Conservation (phyloP, 148 eudicot genomes). For the Camellia granthamiana region DNA sequence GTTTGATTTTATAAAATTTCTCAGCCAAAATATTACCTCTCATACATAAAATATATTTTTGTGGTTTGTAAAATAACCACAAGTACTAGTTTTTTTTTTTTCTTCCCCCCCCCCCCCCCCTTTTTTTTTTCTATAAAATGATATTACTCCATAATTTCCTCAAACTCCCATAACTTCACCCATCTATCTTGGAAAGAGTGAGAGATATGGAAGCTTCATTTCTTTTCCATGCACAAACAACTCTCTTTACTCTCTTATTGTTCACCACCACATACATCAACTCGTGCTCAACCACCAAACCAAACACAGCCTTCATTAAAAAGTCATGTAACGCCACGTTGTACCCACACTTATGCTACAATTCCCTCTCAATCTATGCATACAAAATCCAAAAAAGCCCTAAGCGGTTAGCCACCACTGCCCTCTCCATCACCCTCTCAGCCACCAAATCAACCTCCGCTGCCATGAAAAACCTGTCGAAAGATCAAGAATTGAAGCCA, state of each 20-base stretch:
- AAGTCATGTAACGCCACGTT: constrained; percentile 23
- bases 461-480: constrained; percentile 16
- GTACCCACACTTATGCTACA: constrained; percentile 29
- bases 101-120: too few relatives aligned
- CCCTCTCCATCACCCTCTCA: constrained; percentile 24
- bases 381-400: constrained; percentile 27
- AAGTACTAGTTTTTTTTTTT: too few relatives aligned
- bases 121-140: too few relatives aligned
- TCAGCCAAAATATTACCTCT: too few relatives aligned
- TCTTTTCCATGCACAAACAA: neutral
- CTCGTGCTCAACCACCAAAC: constrained; percentile 1
- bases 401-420: constrained; percentile 23
- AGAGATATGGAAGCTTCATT: neutral
- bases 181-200: neutral
- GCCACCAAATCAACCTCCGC: constrained; percentile 21
- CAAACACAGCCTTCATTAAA: constrained; percentile 23
- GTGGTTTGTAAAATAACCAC: too few relatives aligned
- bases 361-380: constrained; percentile 22
- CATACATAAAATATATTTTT: too few relatives aligned
- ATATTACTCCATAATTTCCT: neutral
- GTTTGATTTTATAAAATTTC: too few relatives aligned
- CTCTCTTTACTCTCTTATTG: constrained; percentile 6
- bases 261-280: constrained; percentile 2
- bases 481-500: constrained; percentile 16
- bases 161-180: neutral